These are phyloP conservation scores for Rutstroemia sp. DNA, from an alignment of 2,329 filamentous ascomycete genomes.

Conservation along the genomic window DNA sequence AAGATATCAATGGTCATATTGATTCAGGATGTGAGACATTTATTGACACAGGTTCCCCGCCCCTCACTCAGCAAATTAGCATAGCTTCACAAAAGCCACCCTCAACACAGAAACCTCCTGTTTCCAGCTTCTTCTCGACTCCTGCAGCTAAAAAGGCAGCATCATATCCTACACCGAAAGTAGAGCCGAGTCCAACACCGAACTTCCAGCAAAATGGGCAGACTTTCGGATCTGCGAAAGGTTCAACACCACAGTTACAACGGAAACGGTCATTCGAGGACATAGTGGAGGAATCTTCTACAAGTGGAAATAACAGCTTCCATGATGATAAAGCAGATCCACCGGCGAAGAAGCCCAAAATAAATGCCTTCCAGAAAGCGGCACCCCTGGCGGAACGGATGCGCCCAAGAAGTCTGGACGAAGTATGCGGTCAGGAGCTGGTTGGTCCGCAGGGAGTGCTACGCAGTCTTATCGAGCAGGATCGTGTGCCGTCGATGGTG, in stretches of 20 bases:
- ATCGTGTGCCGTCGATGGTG: slow-evolving; percentile 89
- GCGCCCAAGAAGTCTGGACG: slow-evolving; percentile 75
- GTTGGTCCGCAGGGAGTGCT: slow-evolving; percentile 81
- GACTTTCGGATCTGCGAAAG: slow-evolving; percentile 17
- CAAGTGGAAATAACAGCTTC: slow-evolving; percentile 12
- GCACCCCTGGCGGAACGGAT: slow-evolving; percentile 91
- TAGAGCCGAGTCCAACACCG: slow-evolving; percentile 30
- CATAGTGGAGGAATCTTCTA: slow-evolving; percentile 4
- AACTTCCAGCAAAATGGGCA: slow-evolving; percentile 17
- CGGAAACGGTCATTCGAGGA: slow-evolving; percentile 29
- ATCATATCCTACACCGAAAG: slow-evolving; percentile 23
- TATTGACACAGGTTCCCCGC: slow-evolving; percentile 43
- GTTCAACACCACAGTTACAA: slow-evolving; percentile 17
- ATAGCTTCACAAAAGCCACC: slow-evolving; percentile 38
- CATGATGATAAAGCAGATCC: slow-evolving; percentile 14
- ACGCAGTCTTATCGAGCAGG: slow-evolving; percentile 75
- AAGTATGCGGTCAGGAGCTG: slow-evolving; percentile 86
- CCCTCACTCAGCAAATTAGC: slow-evolving; percentile 30
- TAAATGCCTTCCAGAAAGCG: slow-evolving; percentile 53
- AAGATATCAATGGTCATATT: slow-evolving; percentile 82
- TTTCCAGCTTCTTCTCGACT: slow-evolving; percentile 55
- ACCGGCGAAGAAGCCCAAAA: slow-evolving; percentile 58
- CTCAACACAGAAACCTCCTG: slow-evolving; percentile 34
- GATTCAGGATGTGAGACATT: slow-evolving; percentile 72
- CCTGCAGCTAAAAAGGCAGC: slow-evolving; percentile 47